Evolutionary conservation across 2,329 filamentous ascomycete species (phyloP).

Genomic region (Mariannaea sp.): DNA sequence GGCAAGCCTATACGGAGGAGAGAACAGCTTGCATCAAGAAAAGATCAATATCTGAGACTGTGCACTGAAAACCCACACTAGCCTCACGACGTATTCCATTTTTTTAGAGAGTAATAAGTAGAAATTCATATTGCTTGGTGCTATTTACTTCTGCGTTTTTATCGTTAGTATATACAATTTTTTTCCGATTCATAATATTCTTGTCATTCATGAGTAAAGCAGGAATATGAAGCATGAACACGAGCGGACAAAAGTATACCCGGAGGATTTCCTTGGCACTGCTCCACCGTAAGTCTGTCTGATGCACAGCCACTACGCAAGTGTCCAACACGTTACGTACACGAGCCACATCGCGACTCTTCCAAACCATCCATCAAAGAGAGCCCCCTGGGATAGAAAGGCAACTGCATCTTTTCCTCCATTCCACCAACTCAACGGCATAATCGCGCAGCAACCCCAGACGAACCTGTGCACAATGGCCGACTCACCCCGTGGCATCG

Average conservation of each 20-base stretch:
- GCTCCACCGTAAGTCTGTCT: conserved; percentile 17
- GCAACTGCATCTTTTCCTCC: conserved; percentile 24
- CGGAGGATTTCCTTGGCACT: conserved; percentile 14
- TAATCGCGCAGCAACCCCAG: conserved; percentile 26
- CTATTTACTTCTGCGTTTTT: too few relatives aligned
- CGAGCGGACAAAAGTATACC: conserved; percentile 24
- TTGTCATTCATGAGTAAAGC: not conserved
- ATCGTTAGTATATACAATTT: not conserved
- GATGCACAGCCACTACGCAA: conserved; percentile 28
- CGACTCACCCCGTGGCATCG: conserved; percentile 51
- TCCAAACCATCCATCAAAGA: conserved; percentile 19
- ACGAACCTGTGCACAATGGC: conserved; percentile 48
- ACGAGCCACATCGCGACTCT: conserved; percentile 30
- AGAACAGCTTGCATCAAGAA: too few relatives aligned
- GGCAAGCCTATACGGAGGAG: too few relatives aligned
- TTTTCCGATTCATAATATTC: not conserved
- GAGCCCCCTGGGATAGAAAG: conserved; percentile 24
- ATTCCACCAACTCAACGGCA: conserved; percentile 19
- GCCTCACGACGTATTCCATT: too few relatives aligned
- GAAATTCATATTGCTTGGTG: too few relatives aligned
- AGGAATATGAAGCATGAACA: conserved; percentile 1
- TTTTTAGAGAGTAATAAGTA: too few relatives aligned
- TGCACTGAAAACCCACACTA: too few relatives aligned
- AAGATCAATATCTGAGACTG: too few relatives aligned
- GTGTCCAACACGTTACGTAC: conserved; percentile 31